Percentiles rank a stretch among this genome's conserved stretches.
These are phyloP conservation scores for Trifolium dubium DNA, from an alignment of 306 rosid species.

Conservation along the genomic window DNA sequence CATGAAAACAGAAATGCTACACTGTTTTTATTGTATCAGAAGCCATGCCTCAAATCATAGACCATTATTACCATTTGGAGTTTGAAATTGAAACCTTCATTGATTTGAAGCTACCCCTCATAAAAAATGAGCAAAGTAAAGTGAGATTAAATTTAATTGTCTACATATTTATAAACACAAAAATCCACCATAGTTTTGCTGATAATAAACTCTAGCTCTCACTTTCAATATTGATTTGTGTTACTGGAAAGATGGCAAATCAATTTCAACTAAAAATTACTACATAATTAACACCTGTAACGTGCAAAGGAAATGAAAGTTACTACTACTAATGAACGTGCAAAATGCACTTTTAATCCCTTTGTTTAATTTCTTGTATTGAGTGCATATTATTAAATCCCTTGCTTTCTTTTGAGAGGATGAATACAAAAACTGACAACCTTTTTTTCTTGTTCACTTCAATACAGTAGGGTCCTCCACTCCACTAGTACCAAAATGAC, in stretches of 20 bases:
- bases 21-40: conserved; percentile 48
- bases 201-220: conserved; percentile 5
- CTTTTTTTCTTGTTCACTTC: conserved; percentile 38
- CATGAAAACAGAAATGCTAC: conserved; percentile 38
- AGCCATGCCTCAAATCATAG: conserved; percentile 51
- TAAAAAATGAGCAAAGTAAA: background rate
- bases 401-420: conserved; percentile 17
- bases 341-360: background rate
- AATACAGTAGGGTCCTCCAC: conserved; percentile 19
- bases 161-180: too few species aligned
- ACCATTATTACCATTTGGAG: conserved; percentile 37
- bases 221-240: background rate
- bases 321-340: background rate
- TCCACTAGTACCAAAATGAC: conserved; percentile 24
- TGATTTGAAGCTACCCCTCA: conserved; percentile 50
- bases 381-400: conserved; percentile 46
- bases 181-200: conserved; percentile 13
- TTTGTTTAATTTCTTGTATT: background rate
- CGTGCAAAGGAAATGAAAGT: conserved; percentile 5
- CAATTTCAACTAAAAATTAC: background rate
- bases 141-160: too few species aligned
- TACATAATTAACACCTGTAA: background rate
- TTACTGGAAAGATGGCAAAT: background rate
- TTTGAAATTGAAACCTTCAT: conserved; percentile 47
- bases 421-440: conserved; percentile 41